Base-by-base conservation (phyloP, 495 filamentous ascomycete genomes). In the Penicillium psychrofluorescens region DNA sequence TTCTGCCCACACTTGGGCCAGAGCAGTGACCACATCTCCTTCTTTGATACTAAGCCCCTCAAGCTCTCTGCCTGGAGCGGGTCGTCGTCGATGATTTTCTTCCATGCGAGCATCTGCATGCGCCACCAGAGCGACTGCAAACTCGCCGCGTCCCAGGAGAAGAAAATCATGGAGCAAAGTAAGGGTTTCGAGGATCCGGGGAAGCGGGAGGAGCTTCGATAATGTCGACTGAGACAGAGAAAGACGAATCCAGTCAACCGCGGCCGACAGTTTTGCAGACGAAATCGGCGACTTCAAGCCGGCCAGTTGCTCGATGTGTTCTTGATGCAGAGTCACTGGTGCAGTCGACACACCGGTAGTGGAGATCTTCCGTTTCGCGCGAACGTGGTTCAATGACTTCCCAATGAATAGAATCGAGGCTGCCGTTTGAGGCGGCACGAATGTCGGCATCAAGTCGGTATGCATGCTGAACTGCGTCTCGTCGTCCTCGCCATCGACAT, bases 361-460 rank as follows among this genome's bases (percentile, higher is more conserved):
- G 11, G 62, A 61, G 10, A 62, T 59, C 11, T 65, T 63, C 10
- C 66, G 66, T 36, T 76, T 70, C 15, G 69, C 61, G 31, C 84
- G 71, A 35, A 95, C 84, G 44, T 92, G 85, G 45, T 92, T 88
- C 35, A 96, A 67, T 0, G 87, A 91, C 46, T 84, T 84, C 1
- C 92, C 92, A 47, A 98, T 86, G 59, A 95, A 96, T 4, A 96
- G 59, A 53, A 96, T 86, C 8, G 89, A 95, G 8, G 77, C 72
- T 22, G 88, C 90, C 4, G 89, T 86, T 11, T 80, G 66, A 3
- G 74, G 52, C 6, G 84, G 79, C 9, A 95, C 89, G 52, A 95
- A 95, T 13, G 74, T 76, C 1, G 92, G 92, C 8, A 91, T 62
- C 15, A 92, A 62, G 3, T 65, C 58, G 14, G 67, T 53, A 32